Evolutionary conservation across 192 early-diverging fungal species (phyloP), one percentile per base, ranked within the genome.

Genomic region (Coemansia sp.): DNA sequence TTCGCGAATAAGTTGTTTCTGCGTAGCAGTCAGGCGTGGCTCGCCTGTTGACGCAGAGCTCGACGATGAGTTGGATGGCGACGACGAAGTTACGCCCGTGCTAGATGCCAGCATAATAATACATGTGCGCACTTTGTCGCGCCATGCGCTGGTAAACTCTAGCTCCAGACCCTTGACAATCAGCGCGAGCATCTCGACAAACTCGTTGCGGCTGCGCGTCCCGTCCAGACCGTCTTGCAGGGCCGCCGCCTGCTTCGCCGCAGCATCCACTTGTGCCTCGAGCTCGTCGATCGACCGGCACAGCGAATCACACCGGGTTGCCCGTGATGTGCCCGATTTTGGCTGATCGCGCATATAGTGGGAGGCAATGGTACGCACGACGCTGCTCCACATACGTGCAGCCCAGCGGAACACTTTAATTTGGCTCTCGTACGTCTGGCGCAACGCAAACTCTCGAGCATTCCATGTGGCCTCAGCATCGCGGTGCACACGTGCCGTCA

Each of bases 351-450:
- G 21, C 51, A 25, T 53, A 14, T 53, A 53, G 51, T 53, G 51
- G 0, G 23, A 37, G 10, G 34, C 64, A 28, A 65, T 26, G 12
- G 64, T 21, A 47, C 61, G 60, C 5, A 73, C 56, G 2, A 68
- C 44, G 17, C 63, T 64, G 23, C 60, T 55, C 77, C 77, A 80
- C 26, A 70, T 51, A 28, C 49, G 62, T 9, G 50, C 25, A 1
- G 64, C 77, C 71, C 77, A 80, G 37, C 48, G 17, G 34, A 57
- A 46, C 19, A 74, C 60, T 40, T 66, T 42, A 48, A 74, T 36
- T 68, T 80, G 77, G 4, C 70, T 52, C 40, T 69, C 66, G 28
- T 62, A 69, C 7, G 63, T 40, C 60, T 72, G 66, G 2, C 71
- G 37, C 50, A 78, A 20, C 22, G 57, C 53, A 54, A 54, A 62